A percentile compares a stretch with the other conserved stretches of the same genome.
These are phyloP conservation scores for Pezicula rhizophila DNA, from an alignment of 2,329 filamentous ascomycete genomes.

Conservation along the genomic window DNA sequence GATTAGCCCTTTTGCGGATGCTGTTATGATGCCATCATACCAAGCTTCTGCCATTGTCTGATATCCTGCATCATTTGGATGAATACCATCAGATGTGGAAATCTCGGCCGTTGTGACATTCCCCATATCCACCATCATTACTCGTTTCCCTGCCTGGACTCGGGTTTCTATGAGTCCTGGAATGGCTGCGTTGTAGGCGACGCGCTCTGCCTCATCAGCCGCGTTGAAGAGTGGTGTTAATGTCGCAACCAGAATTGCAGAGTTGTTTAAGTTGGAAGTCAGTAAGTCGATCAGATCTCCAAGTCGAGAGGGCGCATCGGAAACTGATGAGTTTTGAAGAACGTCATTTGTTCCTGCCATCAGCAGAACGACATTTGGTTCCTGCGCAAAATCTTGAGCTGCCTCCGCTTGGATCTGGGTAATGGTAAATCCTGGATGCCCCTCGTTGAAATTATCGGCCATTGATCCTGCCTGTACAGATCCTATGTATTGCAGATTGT, in stretches of 20 bases:
- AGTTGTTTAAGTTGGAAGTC: slow-evolving; percentile 22
- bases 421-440: slow-evolving; percentile 27
- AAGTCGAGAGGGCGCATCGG: slow-evolving; percentile 27
- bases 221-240: slow-evolving; percentile 20
- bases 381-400: slow-evolving; percentile 8
- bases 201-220: not conserved
- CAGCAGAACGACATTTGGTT: slow-evolving; percentile 28
- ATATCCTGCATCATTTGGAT: not conserved
- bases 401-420: slow-evolving; percentile 20
- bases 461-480: slow-evolving; percentile 26
- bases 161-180: slow-evolving; percentile 7
- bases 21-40: not conserved
- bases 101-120: not conserved
- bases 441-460: slow-evolving; percentile 28
- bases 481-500: slow-evolving; percentile 26
- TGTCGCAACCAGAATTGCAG: slow-evolving; percentile 31
- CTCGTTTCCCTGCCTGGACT: not conserved
- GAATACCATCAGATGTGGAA: not conserved
- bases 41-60: not conserved
- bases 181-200: slow-evolving; percentile 13
- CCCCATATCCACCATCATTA: not conserved
- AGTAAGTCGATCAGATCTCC: slow-evolving; percentile 28
- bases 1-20: not conserved
- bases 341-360: slow-evolving; percentile 31
- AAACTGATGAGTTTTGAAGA: slow-evolving; percentile 15